Evolutionary conservation across 2,329 filamentous ascomycete genomes (phyloP).

Genomic region (Colletotrichum liaoningense): DNA sequence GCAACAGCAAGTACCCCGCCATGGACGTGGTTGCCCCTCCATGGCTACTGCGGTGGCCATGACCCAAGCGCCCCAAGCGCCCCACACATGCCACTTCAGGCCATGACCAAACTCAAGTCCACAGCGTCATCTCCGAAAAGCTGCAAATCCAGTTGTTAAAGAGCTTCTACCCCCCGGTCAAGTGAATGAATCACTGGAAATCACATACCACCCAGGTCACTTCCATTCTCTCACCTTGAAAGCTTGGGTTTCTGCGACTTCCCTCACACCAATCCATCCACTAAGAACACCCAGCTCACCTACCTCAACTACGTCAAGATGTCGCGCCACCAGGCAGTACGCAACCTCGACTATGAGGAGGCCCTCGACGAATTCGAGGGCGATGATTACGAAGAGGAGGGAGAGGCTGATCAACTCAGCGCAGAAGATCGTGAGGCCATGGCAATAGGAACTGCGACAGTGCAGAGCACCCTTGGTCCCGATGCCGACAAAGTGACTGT

Average conservation of each 20-base stretch:
- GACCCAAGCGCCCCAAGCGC: conserved; percentile 14
- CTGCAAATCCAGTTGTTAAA: not conserved
- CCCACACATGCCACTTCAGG: conserved; percentile 30
- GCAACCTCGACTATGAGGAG: conserved; percentile 63
- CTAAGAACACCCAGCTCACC: not conserved
- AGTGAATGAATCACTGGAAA: not conserved
- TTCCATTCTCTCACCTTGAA: not conserved
- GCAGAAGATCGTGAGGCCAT: conserved; percentile 64
- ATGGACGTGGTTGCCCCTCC: conserved; percentile 33
- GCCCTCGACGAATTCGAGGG: conserved; percentile 51
- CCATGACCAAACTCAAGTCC: conserved; percentile 24
- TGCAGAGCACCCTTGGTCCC: conserved; percentile 73
- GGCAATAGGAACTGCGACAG: conserved; percentile 73
- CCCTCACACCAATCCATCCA: not conserved
- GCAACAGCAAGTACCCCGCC: conserved; percentile 31
- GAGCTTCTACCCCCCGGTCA: not conserved
- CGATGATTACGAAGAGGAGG: conserved; percentile 61
- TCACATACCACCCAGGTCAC: not conserved
- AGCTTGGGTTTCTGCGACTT: not conserved
- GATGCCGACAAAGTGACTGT: conserved; percentile 67
- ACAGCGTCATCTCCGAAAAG: conserved; percentile 29
- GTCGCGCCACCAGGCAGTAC: conserved; percentile 60
- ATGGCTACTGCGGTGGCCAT: conserved; percentile 14
- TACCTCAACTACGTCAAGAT: conserved; percentile 43
- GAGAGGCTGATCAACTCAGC: conserved; percentile 59